Evolutionary conservation across 75 land plant species (phyloP).

Genomic region (Picea glauca): DNA sequence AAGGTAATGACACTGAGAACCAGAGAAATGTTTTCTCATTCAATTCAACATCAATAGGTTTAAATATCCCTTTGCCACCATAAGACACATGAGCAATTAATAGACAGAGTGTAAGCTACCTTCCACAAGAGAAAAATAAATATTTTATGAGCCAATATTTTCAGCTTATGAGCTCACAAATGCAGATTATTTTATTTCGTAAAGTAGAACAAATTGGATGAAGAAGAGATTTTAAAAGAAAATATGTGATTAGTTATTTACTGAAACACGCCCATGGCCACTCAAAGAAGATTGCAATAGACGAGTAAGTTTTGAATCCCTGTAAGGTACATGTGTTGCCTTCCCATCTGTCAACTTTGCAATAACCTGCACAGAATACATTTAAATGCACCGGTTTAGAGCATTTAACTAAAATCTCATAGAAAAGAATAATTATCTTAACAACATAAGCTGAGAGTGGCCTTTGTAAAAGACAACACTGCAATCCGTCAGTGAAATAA

Average conservation of each 20-base stretch:
- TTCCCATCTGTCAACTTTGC: conserved; percentile 95
- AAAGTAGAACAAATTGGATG: background rate
- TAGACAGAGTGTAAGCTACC: background rate
- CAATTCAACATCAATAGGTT: background rate
- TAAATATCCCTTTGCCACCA: background rate
- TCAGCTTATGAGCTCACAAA: conserved; percentile 5
- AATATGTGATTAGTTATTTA: conserved; percentile 17
- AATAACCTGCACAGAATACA: conserved; percentile 80
- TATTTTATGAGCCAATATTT: background rate
- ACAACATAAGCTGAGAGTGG: background rate
- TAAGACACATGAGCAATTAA: background rate
- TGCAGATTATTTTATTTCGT: background rate
- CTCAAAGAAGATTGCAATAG: conserved; percentile 96
- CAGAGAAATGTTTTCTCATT: background rate
- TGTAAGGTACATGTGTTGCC: conserved; percentile 95
- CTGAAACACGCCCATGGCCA: conserved; percentile 98
- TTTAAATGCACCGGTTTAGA: background rate
- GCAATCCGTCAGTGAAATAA: background rate
- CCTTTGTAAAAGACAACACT: background rate
- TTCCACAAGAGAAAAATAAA: background rate
- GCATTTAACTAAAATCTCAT: background rate
- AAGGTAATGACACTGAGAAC: background rate
- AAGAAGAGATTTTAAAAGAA: background rate
- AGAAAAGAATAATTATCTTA: background rate
- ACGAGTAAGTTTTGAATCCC: conserved; percentile 96